Conservation (phyloP, 495 filamentous ascomycete genomes). For the Aspergillus heteromorphus region DNA sequence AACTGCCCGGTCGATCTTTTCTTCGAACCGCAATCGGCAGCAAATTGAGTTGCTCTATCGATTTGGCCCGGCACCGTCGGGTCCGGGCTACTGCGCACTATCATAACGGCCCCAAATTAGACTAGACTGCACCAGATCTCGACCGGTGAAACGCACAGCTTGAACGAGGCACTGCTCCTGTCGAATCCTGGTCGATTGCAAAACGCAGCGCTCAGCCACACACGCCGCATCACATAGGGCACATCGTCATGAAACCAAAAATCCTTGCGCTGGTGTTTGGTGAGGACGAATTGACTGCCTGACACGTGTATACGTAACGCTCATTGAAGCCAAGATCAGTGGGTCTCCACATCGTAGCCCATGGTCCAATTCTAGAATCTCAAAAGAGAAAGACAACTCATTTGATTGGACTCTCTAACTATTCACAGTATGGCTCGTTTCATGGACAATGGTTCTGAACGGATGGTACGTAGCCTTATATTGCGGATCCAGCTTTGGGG, state of each 20-base stretch:
- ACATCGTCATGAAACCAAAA: background rate
- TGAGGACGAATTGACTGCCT: background rate
- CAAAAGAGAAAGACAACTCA: background rate
- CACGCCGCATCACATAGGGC: background rate
- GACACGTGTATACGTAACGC: background rate
- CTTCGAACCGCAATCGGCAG: background rate
- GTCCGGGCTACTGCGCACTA: background rate
- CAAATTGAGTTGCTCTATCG: background rate
- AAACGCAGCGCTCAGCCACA: background rate
- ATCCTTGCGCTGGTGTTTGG: background rate
- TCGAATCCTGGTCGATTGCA: background rate
- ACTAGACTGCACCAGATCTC: background rate
- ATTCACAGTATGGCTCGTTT: background rate
- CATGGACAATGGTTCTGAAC: background rate
- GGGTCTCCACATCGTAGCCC: background rate
- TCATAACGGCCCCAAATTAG: background rate
- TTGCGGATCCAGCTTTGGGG: background rate
- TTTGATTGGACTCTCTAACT: background rate
- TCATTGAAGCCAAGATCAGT: background rate
- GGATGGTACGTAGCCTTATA: background rate
- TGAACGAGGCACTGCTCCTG: background rate
- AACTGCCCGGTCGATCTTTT: background rate
- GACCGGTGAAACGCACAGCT: background rate
- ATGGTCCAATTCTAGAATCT: background rate
- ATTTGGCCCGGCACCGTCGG: background rate